phyloP scores from a whole-genome alignment of 345 rosid species.

The Arabis hirsuta region DNA sequence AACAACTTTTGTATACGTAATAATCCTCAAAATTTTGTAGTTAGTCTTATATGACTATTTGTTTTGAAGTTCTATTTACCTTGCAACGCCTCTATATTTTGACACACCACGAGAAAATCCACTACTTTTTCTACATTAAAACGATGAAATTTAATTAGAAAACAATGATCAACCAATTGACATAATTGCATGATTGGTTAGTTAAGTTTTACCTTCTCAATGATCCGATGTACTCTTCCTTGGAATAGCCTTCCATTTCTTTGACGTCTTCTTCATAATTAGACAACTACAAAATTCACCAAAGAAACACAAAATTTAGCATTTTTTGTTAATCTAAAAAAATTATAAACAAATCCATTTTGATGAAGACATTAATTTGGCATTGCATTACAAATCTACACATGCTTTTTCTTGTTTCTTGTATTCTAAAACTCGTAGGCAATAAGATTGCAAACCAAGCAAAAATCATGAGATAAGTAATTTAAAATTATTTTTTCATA shows the following conservation, averaged over 20 bases:
- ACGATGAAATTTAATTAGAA: neutral
- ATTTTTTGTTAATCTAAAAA: neutral
- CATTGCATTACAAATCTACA: neutral
- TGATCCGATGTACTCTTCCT: constrained; percentile 86
- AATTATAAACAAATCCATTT: neutral
- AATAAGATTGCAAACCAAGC: constrained; percentile 15
- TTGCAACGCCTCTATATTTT: constrained; percentile 93
- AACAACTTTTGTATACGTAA: constrained; percentile 1
- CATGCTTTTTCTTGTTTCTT: constrained; percentile 21
- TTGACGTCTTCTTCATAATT: constrained; percentile 65
- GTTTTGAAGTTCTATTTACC: constrained; percentile 48
- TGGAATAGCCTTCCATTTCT: constrained; percentile 81
- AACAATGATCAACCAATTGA: neutral
- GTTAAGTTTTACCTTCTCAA: constrained; percentile 65
- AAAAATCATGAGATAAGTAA: constrained; percentile 21
- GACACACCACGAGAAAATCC: constrained; percentile 98
- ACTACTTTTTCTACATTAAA: constrained; percentile 74
- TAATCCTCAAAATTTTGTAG: neutral
- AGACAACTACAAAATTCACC: constrained; percentile 46
- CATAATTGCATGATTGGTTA: neutral
- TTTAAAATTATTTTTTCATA: neutral
- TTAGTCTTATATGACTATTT: constrained; percentile 11
- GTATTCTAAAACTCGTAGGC: constrained; percentile 11
- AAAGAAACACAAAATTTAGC: neutral
- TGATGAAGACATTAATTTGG: neutral